phyloP scores from a whole-genome alignment of 345 rosid species.

The Schrenkiella parvula region DNA sequence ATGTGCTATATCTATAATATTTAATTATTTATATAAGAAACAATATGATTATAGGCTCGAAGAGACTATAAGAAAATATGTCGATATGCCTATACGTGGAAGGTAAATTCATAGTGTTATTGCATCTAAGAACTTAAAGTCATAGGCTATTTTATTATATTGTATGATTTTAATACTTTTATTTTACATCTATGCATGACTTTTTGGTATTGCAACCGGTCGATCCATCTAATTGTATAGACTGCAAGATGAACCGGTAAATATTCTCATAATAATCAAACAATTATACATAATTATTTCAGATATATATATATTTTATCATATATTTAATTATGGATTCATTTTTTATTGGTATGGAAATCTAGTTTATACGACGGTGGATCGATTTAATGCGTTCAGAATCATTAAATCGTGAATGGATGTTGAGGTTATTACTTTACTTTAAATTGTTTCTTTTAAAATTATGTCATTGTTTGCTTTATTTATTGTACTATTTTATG shows the following conservation, averaged over 20 bases:
- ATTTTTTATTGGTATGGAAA: background rate
- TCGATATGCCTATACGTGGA: background rate
- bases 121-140: background rate
- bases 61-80: background rate
- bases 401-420: background rate
- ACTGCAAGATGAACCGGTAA: background rate
- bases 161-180: no score
- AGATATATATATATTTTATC: background rate
- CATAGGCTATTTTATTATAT: background rate
- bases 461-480: background rate
- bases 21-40: background rate
- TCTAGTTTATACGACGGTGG: background rate
- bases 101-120: background rate
- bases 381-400: background rate
- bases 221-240: background rate
- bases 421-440: background rate
- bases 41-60: background rate
- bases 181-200: background rate
- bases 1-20: background rate
- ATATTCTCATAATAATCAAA: background rate
- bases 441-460: background rate
- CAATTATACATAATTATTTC: background rate
- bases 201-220: background rate
- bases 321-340: background rate
- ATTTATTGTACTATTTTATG: background rate